Evolutionary conservation across 257 asterid genomes (phyloP).

Genomic region (Cordia subcordata): DNA sequence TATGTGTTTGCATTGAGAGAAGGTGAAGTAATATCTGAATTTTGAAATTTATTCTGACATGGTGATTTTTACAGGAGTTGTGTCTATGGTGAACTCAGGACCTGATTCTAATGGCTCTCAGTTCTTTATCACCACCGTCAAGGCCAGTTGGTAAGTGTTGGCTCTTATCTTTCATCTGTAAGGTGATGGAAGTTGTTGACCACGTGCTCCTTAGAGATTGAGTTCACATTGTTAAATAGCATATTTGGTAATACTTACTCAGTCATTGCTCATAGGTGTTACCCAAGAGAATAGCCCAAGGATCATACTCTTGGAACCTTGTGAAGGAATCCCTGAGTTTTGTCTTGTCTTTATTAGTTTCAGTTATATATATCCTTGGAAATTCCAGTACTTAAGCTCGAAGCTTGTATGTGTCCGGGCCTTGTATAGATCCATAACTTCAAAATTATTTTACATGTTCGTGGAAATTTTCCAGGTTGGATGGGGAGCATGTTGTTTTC

Average conservation of each 20-base stretch:
- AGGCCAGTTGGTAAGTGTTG: slow-evolving; percentile 72
- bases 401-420: neutral
- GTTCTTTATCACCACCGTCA: slow-evolving; percentile 90
- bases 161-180: neutral
- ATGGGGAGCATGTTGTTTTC: slow-evolving; percentile 85
- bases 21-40: neutral
- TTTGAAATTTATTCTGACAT: neutral
- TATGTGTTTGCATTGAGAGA: neutral
- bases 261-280: no score
- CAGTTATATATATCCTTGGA: neutral
- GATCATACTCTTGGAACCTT: no score
- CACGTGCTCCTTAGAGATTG: no score
- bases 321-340: no score
- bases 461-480: slow-evolving; percentile 59
- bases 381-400: neutral
- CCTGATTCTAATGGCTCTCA: slow-evolving; percentile 95
- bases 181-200: neutral
- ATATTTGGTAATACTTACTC: no score
- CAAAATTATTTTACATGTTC: neutral
- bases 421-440: neutral
- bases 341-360: no score
- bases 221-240: no score
- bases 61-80: slow-evolving; percentile 46
- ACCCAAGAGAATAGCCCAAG: no score
- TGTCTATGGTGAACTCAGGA: slow-evolving; percentile 92